Evolutionary conservation across 2,329 filamentous ascomycete species (phyloP).

Genomic region (Fusarium sp.): DNA sequence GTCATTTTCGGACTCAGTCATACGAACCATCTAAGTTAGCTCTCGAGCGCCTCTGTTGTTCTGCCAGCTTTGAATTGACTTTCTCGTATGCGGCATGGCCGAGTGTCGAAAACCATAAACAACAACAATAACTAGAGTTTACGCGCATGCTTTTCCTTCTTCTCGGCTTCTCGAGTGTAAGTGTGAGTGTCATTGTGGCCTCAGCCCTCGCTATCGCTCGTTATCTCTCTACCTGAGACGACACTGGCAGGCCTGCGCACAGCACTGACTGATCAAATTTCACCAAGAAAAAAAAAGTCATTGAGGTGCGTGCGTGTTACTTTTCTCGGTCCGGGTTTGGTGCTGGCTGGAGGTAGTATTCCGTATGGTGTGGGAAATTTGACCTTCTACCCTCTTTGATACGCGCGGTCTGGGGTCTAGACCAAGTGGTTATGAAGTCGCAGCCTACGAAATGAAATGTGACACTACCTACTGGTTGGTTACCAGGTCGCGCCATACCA

Average conservation of each 20-base stretch:
- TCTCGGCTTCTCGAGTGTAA: slow-evolving; percentile 5
- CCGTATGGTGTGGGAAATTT: slow-evolving; percentile 2
- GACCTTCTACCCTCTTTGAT: neutral
- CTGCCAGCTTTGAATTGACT: slow-evolving; percentile 20
- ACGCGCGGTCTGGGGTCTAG: neutral
- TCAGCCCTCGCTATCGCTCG: slow-evolving; percentile 12
- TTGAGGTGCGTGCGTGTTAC: neutral
- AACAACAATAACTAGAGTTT: neutral
- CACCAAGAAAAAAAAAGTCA: neutral
- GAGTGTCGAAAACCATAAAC: neutral
- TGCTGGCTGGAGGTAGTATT: slow-evolving; percentile 1
- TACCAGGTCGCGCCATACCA: neutral
- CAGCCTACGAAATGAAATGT: neutral
- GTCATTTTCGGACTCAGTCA: slow-evolving; percentile 39
- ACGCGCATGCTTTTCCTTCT: neutral
- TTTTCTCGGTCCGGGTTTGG: slow-evolving; percentile 5
- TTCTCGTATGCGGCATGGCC: slow-evolving; percentile 7
- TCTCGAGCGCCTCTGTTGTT: slow-evolving; percentile 30
- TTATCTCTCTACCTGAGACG: slow-evolving; percentile 33
- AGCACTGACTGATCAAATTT: slow-evolving; percentile 14
- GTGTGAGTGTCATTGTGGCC: slow-evolving; percentile 16
- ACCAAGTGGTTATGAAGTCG: neutral
- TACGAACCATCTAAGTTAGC: slow-evolving; percentile 43
- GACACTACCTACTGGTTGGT: neutral
- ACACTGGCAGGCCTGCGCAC: neutral